Conservation (phyloP, 768 basidiomycete genomes). For the Termitomyces sp. region DNA sequence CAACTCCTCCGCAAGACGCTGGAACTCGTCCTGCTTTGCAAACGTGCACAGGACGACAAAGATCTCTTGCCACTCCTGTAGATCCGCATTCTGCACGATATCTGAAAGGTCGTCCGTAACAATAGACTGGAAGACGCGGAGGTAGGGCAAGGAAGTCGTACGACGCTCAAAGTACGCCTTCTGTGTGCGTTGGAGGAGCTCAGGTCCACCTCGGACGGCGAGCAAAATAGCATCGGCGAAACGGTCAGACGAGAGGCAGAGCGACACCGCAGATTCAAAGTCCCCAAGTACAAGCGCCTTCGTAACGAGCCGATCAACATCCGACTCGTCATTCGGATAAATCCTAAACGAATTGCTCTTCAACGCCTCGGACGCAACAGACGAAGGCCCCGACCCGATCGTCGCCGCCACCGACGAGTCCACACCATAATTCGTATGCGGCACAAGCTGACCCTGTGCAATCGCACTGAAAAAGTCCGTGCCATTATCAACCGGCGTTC, state of each 20-base stretch:
- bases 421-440: slow-evolving; percentile 74
- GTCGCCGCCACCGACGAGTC: slow-evolving; percentile 96
- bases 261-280: slow-evolving; percentile 86
- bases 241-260: slow-evolving; percentile 85
- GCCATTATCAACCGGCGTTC: slow-evolving; percentile 62
- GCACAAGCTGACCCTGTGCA: slow-evolving; percentile 53
- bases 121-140: slow-evolving; percentile 93
- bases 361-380: slow-evolving; percentile 67
- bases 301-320: slow-evolving; percentile 85
- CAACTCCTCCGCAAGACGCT: slow-evolving; percentile 86
- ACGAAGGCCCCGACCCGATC: slow-evolving; percentile 86
- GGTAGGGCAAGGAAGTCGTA: slow-evolving; percentile 75
- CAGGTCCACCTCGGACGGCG: slow-evolving; percentile 87
- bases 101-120: slow-evolving; percentile 90
- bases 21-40: slow-evolving; percentile 81
- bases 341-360: slow-evolving; percentile 89
- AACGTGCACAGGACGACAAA: slow-evolving; percentile 97
- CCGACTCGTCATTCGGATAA: slow-evolving; percentile 83
- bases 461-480: slow-evolving; percentile 87
- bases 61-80: slow-evolving; percentile 94
- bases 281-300: slow-evolving; percentile 96
- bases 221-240: slow-evolving; percentile 95
- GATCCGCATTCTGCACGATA: slow-evolving; percentile 93
- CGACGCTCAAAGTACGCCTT: slow-evolving; percentile 90
- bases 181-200: slow-evolving; percentile 84